phyloP scores from a whole-genome alignment of 148 eudicot species.

The Camellia granthamiana region DNA sequence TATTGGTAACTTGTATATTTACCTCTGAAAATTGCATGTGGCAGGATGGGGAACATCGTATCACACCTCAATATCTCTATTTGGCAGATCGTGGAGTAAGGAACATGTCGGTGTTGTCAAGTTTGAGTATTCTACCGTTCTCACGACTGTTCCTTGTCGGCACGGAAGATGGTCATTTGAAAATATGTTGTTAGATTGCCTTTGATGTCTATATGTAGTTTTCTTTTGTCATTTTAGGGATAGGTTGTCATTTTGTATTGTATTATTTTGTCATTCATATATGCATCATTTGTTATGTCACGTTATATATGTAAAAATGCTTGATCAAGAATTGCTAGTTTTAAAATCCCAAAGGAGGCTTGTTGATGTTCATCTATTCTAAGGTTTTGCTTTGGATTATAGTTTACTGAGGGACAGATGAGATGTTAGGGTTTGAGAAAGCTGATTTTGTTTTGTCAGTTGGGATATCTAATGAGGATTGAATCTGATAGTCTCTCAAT shows the following conservation, averaged over 20 bases:
- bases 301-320: too few relatives aligned
- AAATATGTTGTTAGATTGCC: constrained; percentile 64
- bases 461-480: too few relatives aligned
- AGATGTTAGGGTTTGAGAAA: too few relatives aligned
- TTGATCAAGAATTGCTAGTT: too few relatives aligned
- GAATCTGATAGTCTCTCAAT: too few relatives aligned
- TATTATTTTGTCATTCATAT: background rate
- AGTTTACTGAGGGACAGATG: too few relatives aligned
- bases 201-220: background rate
- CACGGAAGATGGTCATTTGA: constrained; percentile 92
- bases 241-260: background rate
- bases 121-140: constrained; percentile 73
- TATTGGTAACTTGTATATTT: background rate
- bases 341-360: too few relatives aligned
- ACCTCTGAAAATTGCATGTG: constrained; percentile 12
- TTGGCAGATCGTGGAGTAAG: constrained; percentile 65
- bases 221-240: background rate
- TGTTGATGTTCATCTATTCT: too few relatives aligned
- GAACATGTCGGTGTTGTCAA: constrained; percentile 77
- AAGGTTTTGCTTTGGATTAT: too few relatives aligned
- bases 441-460: too few relatives aligned
- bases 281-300: background rate
- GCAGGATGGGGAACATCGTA: constrained; percentile 68
- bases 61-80: constrained; percentile 67
- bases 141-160: constrained; percentile 89